These are phyloP conservation scores for Iris macrosiphon DNA, from an alignment of 106 monocot genomes.

Conservation along the genomic window DNA sequence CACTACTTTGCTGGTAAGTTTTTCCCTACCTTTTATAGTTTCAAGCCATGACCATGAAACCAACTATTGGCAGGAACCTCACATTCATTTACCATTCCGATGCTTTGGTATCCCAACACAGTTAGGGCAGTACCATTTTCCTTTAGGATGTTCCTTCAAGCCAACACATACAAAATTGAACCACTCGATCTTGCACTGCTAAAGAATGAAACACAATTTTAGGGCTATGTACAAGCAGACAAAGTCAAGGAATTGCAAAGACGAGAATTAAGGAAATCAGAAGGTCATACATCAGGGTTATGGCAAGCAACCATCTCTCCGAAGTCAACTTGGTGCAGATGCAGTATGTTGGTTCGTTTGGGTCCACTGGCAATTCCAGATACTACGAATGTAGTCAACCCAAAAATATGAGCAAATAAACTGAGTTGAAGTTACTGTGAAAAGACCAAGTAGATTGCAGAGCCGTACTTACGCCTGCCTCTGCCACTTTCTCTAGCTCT, in stretches of 20 bases:
- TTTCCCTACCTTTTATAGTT: too few species aligned
- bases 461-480: constrained; percentile 55
- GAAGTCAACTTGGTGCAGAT: constrained; percentile 80
- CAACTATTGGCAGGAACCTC: too few species aligned
- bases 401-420: too few species aligned
- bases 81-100: constrained; percentile 33
- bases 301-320: constrained; percentile 92
- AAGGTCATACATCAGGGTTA: constrained; percentile 43
- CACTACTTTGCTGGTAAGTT: too few species aligned
- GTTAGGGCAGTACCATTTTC: constrained; percentile 78
- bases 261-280: not conserved
- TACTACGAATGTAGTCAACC: constrained; percentile 15
- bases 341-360: constrained; percentile 89
- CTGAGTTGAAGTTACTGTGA: too few species aligned
- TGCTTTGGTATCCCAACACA: constrained; percentile 41
- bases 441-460: too few species aligned
- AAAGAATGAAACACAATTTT: not conserved
- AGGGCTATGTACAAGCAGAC: too few species aligned
- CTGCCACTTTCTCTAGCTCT: constrained; percentile 47
- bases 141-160: constrained; percentile 77
- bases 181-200: constrained; percentile 93
- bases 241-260: not conserved
- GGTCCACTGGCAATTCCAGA: constrained; percentile 77
- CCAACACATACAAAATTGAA: constrained; percentile 76
- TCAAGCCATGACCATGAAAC: too few species aligned